Percentiles rank a stretch among this genome's conserved stretches.
phyloP scores from a whole-genome alignment of 352 stramenopile genomes.

The Globisporangium rhizosaccharum region DNA sequence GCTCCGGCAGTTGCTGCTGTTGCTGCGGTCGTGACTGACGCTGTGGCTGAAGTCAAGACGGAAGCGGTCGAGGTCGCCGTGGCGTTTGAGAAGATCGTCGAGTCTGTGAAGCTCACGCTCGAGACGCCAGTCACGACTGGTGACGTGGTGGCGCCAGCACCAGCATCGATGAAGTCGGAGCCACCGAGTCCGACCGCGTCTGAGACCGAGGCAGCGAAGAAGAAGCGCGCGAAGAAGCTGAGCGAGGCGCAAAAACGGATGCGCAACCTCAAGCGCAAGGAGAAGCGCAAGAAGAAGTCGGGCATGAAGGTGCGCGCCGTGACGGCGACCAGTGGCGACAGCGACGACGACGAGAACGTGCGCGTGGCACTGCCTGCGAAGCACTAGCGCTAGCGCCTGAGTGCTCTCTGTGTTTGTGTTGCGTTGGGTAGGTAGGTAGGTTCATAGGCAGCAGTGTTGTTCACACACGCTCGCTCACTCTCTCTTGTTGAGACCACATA shows the following conservation, averaged over 20 bases:
- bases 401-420: neutral
- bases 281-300: constrained; percentile 71
- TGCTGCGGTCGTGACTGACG: neutral
- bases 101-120: constrained; percentile 14
- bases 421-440: constrained; percentile 1
- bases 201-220: neutral
- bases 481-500: neutral
- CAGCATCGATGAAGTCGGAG: neutral
- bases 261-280: constrained; percentile 69
- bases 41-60: neutral
- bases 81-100: constrained; percentile 16
- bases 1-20: neutral
- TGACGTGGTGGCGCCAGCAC: neutral
- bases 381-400: constrained; percentile 4
- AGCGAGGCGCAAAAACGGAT: constrained; percentile 56
- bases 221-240: constrained; percentile 26
- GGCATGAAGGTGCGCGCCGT: constrained; percentile 40
- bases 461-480: neutral
- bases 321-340: constrained; percentile 12
- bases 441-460: neutral
- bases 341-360: constrained; percentile 20
- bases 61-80: constrained; percentile 1
- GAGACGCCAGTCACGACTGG: neutral
- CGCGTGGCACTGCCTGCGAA: constrained; percentile 8
- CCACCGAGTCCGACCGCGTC: constrained; percentile 10